These are phyloP conservation scores for Fusarium begoniae DNA, from an alignment of 2,329 filamentous ascomycete species.

Conservation along the genomic window DNA sequence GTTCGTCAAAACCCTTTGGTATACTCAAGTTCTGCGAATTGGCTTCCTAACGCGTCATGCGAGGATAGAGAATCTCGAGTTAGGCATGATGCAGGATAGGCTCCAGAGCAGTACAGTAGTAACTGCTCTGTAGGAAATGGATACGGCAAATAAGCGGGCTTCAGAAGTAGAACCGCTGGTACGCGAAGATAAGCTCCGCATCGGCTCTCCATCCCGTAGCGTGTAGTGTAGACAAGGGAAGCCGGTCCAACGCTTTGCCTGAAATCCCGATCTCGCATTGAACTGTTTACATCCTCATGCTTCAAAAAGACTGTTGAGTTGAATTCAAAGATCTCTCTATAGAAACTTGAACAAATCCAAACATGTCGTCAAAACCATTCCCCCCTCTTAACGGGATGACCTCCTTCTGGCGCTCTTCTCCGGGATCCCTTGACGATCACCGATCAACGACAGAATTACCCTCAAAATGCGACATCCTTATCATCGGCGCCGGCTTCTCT, in stretches of 20 bases:
- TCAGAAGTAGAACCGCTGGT: not conserved
- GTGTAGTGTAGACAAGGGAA: not conserved
- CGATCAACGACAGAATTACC: constrained; percentile 43
- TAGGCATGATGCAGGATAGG: too few species aligned
- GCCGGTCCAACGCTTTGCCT: not conserved
- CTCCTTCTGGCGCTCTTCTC: constrained; percentile 20
- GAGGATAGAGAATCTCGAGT: rapidly evolving
- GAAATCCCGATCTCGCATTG: not conserved
- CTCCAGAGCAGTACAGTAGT: too few species aligned
- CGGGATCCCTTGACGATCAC: not conserved
- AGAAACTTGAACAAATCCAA: rapidly evolving
- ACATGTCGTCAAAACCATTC: not conserved
- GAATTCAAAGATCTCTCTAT: not conserved
- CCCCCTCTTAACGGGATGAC: constrained; percentile 10
- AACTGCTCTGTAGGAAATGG: too few species aligned
- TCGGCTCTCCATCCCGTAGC: not conserved
- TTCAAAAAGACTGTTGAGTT: not conserved
- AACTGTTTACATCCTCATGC: not conserved
- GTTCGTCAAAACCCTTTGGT: rapidly evolving
- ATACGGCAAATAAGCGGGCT: not conserved
- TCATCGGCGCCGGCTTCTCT: constrained; percentile 59
- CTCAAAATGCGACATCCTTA: constrained; percentile 52
- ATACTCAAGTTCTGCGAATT: too few species aligned
- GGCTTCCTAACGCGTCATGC: too few species aligned
- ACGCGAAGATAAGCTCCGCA: not conserved